phyloP scores from a whole-genome alignment of 2,329 filamentous ascomycete genomes.

The Penicillium sp. region DNA sequence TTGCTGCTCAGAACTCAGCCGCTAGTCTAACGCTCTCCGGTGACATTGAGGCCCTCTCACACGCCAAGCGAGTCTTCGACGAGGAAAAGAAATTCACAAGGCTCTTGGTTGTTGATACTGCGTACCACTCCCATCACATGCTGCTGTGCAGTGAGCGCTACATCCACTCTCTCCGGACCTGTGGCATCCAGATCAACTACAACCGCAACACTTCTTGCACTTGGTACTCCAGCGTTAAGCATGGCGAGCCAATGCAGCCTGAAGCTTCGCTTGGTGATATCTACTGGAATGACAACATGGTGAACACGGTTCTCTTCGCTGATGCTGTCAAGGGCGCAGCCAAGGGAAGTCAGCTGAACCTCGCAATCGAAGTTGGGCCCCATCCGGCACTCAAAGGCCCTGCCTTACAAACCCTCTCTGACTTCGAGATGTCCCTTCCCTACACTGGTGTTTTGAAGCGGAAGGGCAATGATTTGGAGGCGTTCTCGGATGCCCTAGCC shows the following conservation, averaged over 20 bases:
- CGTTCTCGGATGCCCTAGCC: neutral
- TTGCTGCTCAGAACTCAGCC: conserved; percentile 42
- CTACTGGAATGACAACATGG: neutral
- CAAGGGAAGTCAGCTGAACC: neutral
- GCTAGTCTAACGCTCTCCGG: conserved; percentile 41
- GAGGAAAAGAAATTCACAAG: conserved; percentile 1
- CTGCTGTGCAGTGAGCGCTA: neutral
- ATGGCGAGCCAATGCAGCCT: neutral
- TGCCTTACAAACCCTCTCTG: neutral
- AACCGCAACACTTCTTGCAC: neutral
- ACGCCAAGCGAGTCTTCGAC: conserved; percentile 24
- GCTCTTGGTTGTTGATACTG: neutral
- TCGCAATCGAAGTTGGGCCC: neutral
- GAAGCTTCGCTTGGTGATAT: neutral
- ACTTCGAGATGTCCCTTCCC: neutral
- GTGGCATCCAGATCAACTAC: neutral
- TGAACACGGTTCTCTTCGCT: neutral
- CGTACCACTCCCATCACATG: neutral
- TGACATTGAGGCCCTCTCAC: conserved; percentile 23
- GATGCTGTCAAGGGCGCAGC: neutral
- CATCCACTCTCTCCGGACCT: neutral
- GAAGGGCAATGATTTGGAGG: neutral
- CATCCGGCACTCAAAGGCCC: neutral
- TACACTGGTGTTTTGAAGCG: neutral
- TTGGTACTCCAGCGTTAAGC: neutral